Conservation (phyloP, 75 land plant species). For the Adiantum capillusveneris region DNA sequence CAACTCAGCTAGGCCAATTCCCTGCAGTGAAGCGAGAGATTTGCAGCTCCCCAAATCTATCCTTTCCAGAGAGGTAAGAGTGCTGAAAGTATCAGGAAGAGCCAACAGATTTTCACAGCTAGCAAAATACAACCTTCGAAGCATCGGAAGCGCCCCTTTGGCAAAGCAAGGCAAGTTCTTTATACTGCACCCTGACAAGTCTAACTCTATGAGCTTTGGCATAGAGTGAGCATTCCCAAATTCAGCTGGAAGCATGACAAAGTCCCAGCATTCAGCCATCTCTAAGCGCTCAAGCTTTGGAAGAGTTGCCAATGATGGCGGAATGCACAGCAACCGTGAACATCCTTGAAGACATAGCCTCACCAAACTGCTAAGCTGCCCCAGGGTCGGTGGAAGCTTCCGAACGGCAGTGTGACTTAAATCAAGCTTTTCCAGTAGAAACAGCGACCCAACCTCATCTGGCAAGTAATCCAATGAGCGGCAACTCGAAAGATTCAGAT, state of each 20-base stretch:
- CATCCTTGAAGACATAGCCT: conserved; percentile 16
- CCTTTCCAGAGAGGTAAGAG: conserved; percentile 14
- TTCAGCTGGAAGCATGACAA: conserved; percentile 17
- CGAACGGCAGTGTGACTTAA: conserved; percentile 20
- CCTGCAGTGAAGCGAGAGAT: conserved; percentile 10
- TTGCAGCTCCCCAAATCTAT: conserved; percentile 20
- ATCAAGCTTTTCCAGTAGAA: conserved; percentile 12
- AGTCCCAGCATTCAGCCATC: conserved; percentile 18
- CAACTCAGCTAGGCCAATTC: conserved; percentile 10
- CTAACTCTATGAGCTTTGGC: conserved; percentile 12
- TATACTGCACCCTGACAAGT: conserved; percentile 17
- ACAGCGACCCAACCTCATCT: conserved; percentile 11
- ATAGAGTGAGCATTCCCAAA: conserved; percentile 9
- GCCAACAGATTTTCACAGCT: conserved; percentile 15
- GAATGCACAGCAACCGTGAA: conserved; percentile 17
- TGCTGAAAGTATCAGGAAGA: conserved; percentile 15
- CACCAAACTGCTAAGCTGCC: conserved; percentile 10
- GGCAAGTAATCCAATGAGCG: conserved; percentile 14
- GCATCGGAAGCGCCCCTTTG: conserved; percentile 13
- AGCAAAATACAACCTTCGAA: conserved; percentile 15
- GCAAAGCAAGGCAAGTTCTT: conserved; percentile 12
- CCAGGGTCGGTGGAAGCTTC: conserved; percentile 17
- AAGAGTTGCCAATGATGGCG: conserved; percentile 9
- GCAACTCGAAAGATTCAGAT: conserved; percentile 15
- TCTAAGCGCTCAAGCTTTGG: conserved; percentile 9